Percentiles rank a stretch among this genome's conserved stretches.
Conservation (phyloP, 768 basidiomycete genomes). For the Tricholoma flavovirens region DNA sequence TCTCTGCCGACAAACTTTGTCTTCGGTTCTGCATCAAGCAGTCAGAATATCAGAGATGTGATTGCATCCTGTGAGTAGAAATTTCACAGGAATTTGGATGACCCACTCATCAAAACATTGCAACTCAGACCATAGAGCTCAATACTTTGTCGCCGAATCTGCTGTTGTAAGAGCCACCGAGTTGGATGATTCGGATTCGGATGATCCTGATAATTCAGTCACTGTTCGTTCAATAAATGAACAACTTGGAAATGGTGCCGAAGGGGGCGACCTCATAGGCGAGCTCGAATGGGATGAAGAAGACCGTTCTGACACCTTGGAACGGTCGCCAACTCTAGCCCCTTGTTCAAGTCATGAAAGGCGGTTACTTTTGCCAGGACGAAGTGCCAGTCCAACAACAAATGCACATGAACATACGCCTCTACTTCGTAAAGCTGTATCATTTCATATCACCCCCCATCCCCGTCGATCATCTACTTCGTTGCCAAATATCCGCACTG, state of each 20-base stretch:
- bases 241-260: slow-evolving; percentile 19
- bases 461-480: slow-evolving; percentile 9
- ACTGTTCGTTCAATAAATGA: slow-evolving; percentile 6
- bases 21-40: slow-evolving; percentile 44
- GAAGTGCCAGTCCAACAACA: neutral
- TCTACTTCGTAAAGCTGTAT: slow-evolving; percentile 28
- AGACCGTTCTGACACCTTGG: slow-evolving; percentile 4
- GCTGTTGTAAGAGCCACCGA: slow-evolving; percentile 41
- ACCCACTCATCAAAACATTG: neutral
- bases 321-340: neutral
- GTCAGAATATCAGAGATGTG: slow-evolving; percentile 46
- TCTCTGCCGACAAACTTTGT: slow-evolving; percentile 40
- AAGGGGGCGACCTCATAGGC: slow-evolving; percentile 12
- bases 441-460: slow-evolving; percentile 18
- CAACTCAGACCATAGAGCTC: slow-evolving; percentile 56
- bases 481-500: neutral
- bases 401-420: slow-evolving; percentile 25
- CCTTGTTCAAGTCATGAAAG: neutral
- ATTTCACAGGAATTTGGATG: neutral
- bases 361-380: neutral
- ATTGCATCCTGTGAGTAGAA: slow-evolving; percentile 51
- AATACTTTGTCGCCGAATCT: slow-evolving; percentile 58
- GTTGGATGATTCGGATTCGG: slow-evolving; percentile 34
- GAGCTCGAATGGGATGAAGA: slow-evolving; percentile 19
- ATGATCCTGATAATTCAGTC: slow-evolving; percentile 30